These are phyloP conservation scores for Globisporangium rhizosaccharum DNA, from an alignment of 352 stramenopile genomes.

Conservation along the genomic window DNA sequence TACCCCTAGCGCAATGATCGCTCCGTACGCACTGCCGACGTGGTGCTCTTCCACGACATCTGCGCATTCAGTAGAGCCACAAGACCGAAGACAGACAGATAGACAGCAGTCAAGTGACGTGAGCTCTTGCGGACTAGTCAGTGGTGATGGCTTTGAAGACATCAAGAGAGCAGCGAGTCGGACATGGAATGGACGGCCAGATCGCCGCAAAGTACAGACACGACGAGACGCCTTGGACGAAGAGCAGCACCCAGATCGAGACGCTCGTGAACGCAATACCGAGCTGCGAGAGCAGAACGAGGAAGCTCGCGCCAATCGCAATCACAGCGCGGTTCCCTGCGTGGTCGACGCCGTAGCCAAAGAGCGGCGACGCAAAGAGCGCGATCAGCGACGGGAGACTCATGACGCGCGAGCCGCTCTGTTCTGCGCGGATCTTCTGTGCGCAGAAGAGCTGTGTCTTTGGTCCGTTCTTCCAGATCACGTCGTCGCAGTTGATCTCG, in stretches of 20 bases:
- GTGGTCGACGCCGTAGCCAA: conserved; percentile 73
- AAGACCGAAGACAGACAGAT: background rate
- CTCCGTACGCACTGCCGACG: conserved; percentile 74
- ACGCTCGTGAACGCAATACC: conserved; percentile 38
- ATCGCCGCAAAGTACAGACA: conserved; percentile 75
- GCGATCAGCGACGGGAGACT: conserved; percentile 78
- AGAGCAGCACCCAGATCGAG: conserved; percentile 53
- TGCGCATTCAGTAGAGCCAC: conserved; percentile 7
- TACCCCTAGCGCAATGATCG: conserved; percentile 66
- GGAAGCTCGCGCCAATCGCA: conserved; percentile 34
- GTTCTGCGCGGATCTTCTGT: conserved; percentile 36
- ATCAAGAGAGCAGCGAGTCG: conserved; percentile 1
- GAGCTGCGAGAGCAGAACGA: conserved; percentile 61
- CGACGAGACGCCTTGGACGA: conserved; percentile 75
- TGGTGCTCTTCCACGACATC: conserved; percentile 69
- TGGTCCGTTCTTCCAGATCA: conserved; percentile 31
- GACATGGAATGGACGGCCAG: conserved; percentile 80
- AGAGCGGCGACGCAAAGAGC: conserved; percentile 54
- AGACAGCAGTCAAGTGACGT: background rate
- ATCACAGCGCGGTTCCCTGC: conserved; percentile 54
- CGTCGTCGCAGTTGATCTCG: conserved; percentile 42
- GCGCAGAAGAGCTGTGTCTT: conserved; percentile 28
- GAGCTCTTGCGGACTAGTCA: no score
- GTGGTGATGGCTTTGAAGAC: background rate
- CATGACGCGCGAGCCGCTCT: conserved; percentile 52